Base-by-base conservation (phyloP, 768 basidiomycete genomes). In the Lenzites betulinus region DNA sequence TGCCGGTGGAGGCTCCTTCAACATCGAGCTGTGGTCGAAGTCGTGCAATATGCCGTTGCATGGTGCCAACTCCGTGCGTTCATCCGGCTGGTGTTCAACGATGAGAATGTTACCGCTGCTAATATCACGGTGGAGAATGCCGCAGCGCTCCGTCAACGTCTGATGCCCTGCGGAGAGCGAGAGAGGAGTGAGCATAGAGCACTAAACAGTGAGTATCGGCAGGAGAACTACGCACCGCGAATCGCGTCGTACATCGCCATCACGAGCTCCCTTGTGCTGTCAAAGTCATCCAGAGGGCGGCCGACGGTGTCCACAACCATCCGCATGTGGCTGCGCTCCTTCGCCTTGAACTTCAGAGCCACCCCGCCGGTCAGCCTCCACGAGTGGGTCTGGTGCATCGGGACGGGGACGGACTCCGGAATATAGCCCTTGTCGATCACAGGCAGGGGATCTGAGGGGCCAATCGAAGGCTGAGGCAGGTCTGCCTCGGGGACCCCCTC, bases 321-420 rank as follows among this genome's bases (percentile, higher is more conserved):
- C 5, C 64, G 59, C 48, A 59, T 54, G 33, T 61, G 64, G 25
- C 57, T 58, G 1, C 60, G 60, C 25, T 65, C 60, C 16, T 26
- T n/a, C 11, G 44, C 16, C 13, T 20, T 8, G 18, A 11, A 20
- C 16, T 49, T 30, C 8, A 26, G 26, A n/a, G n/a, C n/a, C n/a
- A n/a, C n/a, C 1, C 48, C 44, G 2, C 15, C 15, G 3, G 38
- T 15, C 23, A 56, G 35, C 13, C 46, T 41, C 33, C 51, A 54
- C 7, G 59, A 58, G 7, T 26, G 44, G 13, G 63, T 64, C 25
- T 53, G 43, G 33, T 64, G 59, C 41, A 35, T 47, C 11, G 15
- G 44, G 41, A 36, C 22, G 20, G 22, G 51, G n/a, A n/a, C n/a
- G 51, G 13, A 18, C 3, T 7, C 13, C 28, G 8, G 26, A 28